Evolutionary conservation across 1,284 basidiomycete genomes (phyloP), one percentile per base, ranked within the genome.

Genomic region (Afroboletus lepidellus): DNA sequence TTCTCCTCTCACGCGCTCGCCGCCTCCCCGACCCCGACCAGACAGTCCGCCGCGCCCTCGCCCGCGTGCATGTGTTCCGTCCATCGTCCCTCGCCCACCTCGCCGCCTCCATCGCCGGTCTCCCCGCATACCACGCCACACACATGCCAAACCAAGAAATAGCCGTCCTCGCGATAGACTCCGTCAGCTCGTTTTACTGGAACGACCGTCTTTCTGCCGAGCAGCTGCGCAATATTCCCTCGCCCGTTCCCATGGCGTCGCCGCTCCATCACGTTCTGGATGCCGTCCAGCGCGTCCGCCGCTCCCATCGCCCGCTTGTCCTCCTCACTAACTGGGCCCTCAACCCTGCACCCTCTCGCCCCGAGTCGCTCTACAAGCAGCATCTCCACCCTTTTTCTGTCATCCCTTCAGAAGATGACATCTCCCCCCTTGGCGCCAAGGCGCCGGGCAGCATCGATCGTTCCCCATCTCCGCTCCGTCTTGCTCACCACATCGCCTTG

Each of bases 111-210:
- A 71, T 93, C 53, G 64, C 75, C 15, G 69, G 80, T 56, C 73
- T 92, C n/a, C 75, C 82, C 9, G 62, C 64, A 5, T 85, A 85
- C 60, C 81, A 84, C 58, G 63, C 70, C 7, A 63, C 64, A 20
- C 67, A 74, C 48, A 74, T 85, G 54, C 71, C 77, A 27, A 64
- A 77, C 44, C 66, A 72, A 41, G 81, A 82, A 55, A 76, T 90
- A 18, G 83, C 80, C 13, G 62, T 90, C 47, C 65, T 90, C 24
- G 82, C 80, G 15, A 72, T 93, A 37, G 90, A 93, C 69, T 87
- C 87, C 8, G 71, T 91, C 51, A 87, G 85, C 64, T 66, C 87
- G 0, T 90, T 87, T 64, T 82, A 87, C 69, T 92, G 90, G 89
- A 59, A 75, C 9, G 89, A 93, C 65, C 81, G 86, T 34, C 84